phyloP scores from a whole-genome alignment of 441 rosid genomes.

The Populus tomentosa region DNA sequence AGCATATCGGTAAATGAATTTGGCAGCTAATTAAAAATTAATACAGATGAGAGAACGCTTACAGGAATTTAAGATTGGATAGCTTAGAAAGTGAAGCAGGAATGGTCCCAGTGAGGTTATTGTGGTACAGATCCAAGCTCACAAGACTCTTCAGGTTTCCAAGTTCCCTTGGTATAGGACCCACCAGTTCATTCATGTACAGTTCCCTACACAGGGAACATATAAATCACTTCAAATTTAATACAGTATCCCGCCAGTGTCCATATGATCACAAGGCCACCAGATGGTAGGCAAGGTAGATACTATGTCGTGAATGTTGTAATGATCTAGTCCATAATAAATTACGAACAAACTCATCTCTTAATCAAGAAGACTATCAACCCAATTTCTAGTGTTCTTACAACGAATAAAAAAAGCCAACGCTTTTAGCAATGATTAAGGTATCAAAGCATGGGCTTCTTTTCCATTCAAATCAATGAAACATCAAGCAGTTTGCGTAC shows the following conservation, averaged over 20 bases:
- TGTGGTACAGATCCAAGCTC: conserved; percentile 64
- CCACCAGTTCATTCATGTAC: conserved; percentile 53
- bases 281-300: neutral
- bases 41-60: conserved; percentile 11
- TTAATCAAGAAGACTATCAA: neutral
- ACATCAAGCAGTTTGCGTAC: no score
- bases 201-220: conserved; percentile 38
- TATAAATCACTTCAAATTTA: neutral
- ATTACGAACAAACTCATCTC: neutral
- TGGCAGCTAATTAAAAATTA: neutral
- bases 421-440: neutral
- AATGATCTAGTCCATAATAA: neutral
- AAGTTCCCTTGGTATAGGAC: conserved; percentile 51
- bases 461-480: no score
- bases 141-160: conserved; percentile 55
- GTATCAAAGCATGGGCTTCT: neutral
- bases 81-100: conserved; percentile 59
- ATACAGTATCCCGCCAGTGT: neutral
- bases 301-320: neutral
- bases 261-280: neutral
- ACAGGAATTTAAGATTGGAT: conserved; percentile 61
- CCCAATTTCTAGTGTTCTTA: neutral
- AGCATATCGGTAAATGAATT: neutral
- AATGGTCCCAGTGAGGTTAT: conserved; percentile 54
- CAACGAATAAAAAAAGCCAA: neutral